Base-by-base conservation (phyloP, 2,329 filamentous ascomycete genomes). In the Calonectria pseudoreteaudii region DNA sequence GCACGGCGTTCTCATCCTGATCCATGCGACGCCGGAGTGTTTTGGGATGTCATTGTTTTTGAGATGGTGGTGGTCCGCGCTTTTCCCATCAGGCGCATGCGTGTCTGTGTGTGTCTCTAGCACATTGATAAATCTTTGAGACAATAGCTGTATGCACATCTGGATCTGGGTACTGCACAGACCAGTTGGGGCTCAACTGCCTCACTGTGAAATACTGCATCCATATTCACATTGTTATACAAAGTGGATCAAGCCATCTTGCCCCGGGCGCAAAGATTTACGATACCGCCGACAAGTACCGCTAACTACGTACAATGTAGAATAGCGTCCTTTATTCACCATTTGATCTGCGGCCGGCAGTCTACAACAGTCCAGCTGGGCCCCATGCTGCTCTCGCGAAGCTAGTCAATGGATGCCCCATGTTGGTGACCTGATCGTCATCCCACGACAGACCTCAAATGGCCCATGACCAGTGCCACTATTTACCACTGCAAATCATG, bases 11-110 rank as follows among this genome's bases (percentile, higher is more conserved):
- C 66, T 31, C 36, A 38, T 10, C 20, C 34, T 49, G n/a, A 31
- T 34, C 8, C 34, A 53, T 74, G 69, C 69, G 66, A 70, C 69
- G 49, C 71, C 66, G 58, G 66, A 41, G 31, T 47, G 72, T 64
- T 66, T 72, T 66, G 53, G 34, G 53, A 65, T 62, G 41, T 58
- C 36, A 38, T 49, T 65, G 36, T 66, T 36, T 38, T 52, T 64
- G 36, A 34, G 28, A 28, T 41, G 30, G 36, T 34, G 56, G 56
- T 62, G 56, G 56, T 62, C 56, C 23, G 36, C 26, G 30, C 56
- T 62, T 28, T 28, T 28, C 14, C 14, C 56, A 41, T 13, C 31
- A 13, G 56, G 56, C 36, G 56, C 23, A 36, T 62, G 56, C 56
- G 34, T 62, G 56, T 62, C 56, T n/a, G 34, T 41, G 56, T 62